Conservation (phyloP, 768 basidiomycete species). For the Boletus speciosus region DNA sequence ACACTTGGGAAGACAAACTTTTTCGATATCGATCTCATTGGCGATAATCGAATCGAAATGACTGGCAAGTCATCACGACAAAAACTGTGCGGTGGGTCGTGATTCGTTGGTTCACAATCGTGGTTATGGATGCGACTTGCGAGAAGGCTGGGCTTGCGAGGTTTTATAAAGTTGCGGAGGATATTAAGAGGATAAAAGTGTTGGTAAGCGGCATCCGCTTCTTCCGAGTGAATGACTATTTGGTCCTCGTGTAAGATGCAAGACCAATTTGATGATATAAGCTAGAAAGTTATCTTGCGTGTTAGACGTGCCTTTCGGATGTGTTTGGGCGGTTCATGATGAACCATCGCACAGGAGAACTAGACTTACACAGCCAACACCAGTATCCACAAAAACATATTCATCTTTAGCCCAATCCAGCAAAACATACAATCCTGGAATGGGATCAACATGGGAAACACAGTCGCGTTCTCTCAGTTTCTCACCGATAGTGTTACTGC, state of each 20-base stretch:
- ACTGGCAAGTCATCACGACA: slow-evolving; percentile 34
- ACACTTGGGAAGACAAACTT: slow-evolving; percentile 49
- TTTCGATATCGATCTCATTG: slow-evolving; percentile 47
- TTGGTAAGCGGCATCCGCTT: slow-evolving; percentile 60
- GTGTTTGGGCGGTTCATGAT: not conserved
- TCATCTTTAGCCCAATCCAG: slow-evolving; percentile 63
- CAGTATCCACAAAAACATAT: slow-evolving; percentile 72
- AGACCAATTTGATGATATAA: slow-evolving; percentile 71
- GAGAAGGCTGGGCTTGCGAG: slow-evolving; percentile 24
- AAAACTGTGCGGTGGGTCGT: slow-evolving; percentile 5
- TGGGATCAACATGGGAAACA: slow-evolving; percentile 14
- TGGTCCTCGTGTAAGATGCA: slow-evolving; percentile 65
- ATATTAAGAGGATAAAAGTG: slow-evolving; percentile 59
- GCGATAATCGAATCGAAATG: slow-evolving; percentile 42
- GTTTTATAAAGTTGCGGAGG: slow-evolving; percentile 30
- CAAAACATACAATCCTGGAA: slow-evolving; percentile 59
- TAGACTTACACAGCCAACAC: slow-evolving; percentile 64
- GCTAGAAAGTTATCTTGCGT: slow-evolving; percentile 33
- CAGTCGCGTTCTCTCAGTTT: not conserved
- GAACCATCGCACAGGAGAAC: slow-evolving; percentile 1
- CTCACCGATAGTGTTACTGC: slow-evolving; percentile 35
- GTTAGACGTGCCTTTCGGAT: not conserved
- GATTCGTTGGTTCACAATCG: slow-evolving; percentile 2
- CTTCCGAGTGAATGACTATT: slow-evolving; percentile 74
- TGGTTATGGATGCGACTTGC: slow-evolving; percentile 2